phyloP scores from a whole-genome alignment of 768 basidiomycete genomes.

The Leccinum subtestaceum region DNA sequence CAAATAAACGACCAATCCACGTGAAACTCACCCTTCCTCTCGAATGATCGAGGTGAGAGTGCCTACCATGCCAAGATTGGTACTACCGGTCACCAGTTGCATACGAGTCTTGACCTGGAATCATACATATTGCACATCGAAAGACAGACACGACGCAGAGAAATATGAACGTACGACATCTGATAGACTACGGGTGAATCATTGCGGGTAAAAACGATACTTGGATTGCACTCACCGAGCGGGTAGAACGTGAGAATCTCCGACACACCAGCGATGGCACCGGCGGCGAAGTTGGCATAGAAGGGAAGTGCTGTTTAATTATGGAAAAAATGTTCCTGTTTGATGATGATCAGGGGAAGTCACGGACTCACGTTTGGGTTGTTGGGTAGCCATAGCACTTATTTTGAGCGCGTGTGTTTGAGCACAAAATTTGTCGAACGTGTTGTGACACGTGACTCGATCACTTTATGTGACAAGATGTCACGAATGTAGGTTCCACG shows the following conservation, averaged over 20 bases:
- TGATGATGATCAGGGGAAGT: not conserved
- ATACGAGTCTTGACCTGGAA: constrained; percentile 94
- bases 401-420: not conserved
- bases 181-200: constrained; percentile 27
- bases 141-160: not conserved
- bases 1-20: not conserved
- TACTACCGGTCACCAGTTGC: constrained; percentile 90
- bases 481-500: constrained; percentile 32
- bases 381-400: constrained; percentile 26
- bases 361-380: constrained; percentile 31
- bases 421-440: not conserved
- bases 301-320: constrained; percentile 69
- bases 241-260: constrained; percentile 87
- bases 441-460: constrained; percentile 14
- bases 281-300: constrained; percentile 87
- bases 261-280: constrained; percentile 92
- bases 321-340: constrained; percentile 7
- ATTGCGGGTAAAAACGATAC: not conserved
- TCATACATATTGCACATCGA: constrained; percentile 7
- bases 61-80: constrained; percentile 72
- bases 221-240: constrained; percentile 57
- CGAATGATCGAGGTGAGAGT: constrained; percentile 80
- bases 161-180: constrained; percentile 72
- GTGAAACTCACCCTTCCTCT: constrained; percentile 76
- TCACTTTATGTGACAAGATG: constrained; percentile 13